Evolutionary conservation across 2,329 filamentous ascomycete species (phyloP).

Genomic region (Fusarium sp.): DNA sequence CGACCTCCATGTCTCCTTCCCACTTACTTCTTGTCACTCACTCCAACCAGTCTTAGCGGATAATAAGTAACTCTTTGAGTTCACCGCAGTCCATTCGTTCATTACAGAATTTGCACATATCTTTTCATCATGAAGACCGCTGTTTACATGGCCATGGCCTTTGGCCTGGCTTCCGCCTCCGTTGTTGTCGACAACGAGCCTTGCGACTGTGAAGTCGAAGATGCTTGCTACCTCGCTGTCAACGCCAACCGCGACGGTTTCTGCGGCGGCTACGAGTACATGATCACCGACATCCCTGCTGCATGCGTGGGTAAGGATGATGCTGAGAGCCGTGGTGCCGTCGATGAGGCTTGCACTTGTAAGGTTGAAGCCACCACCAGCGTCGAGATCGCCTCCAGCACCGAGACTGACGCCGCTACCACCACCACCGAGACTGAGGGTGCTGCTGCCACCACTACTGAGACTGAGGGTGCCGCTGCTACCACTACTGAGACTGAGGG

Average conservation of each 20-base stretch:
- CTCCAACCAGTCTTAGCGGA: constrained; percentile 35
- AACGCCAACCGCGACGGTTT: fast-evolving
- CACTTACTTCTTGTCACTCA: constrained; percentile 34
- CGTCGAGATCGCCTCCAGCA: neutral
- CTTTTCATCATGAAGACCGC: constrained; percentile 49
- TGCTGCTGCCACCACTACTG: neutral
- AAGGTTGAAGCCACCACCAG: neutral
- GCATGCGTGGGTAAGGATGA: neutral
- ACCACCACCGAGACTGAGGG: constrained; percentile 9
- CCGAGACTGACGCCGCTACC: constrained; percentile 8
- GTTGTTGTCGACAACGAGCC: neutral
- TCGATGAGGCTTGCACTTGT: neutral
- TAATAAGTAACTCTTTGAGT: constrained; percentile 40
- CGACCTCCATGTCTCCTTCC: constrained; percentile 5
- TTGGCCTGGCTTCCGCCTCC: constrained; percentile 43
- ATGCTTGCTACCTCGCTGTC: constrained; percentile 13
- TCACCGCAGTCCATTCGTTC: constrained; percentile 46
- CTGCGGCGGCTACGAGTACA: too few species aligned
- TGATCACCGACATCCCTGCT: neutral
- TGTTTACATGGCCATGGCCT: constrained; percentile 46
- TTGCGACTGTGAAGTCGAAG: constrained; percentile 16
- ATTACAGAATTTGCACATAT: constrained; percentile 43
- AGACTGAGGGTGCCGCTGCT: neutral
- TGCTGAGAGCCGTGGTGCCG: too few species aligned
- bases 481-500: constrained; percentile 4